Base-by-base conservation (phyloP, 495 filamentous ascomycete genomes). In the Xylaria palmicola region DNA sequence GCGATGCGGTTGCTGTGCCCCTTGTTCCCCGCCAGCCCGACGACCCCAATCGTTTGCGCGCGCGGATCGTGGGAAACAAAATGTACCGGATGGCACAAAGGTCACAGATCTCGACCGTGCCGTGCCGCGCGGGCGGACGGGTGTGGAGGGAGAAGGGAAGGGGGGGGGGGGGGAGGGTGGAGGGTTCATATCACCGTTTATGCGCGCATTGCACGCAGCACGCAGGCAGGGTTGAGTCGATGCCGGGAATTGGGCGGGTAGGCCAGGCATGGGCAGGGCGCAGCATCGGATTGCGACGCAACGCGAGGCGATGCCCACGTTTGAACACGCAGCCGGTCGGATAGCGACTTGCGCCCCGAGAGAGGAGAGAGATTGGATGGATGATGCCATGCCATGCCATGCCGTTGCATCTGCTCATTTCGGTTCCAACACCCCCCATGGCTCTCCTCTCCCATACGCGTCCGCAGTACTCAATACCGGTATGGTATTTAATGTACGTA, bases 181-280 rank as follows among this genome's bases (percentile, higher is more conserved):
- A 7, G 34, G 51, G 51, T 54, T 54, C 22, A 56, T 56, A 32
- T 56, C 39, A 17, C 39, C 10, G 39, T 34, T 32, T 22, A 56
- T 53, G 50, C 50, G 9, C 49, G 19, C 45, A 27, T 13, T n/a
- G n/a, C n/a, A 50, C 29, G 27, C 29, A 50, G n/a, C 47, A 30
- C 44, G 20, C 17, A 7, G 15, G 1, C 8, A 32, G 26, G 29
- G 34, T 49, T 43, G n/a, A n/a, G n/a, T n/a, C n/a, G n/a, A n/a
- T 49, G 27, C 47, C 27, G 47, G 6, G 47, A 2, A 5, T 32
- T 7, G 48, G 27, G n/a, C n/a, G n/a, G n/a, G n/a, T n/a, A n/a
- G n/a, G n/a, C n/a, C n/a, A n/a, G n/a, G n/a, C n/a, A n/a, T n/a
- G n/a, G n/a, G n/a, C n/a, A n/a, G n/a, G n/a, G n/a, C n/a, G n/a